phyloP scores from a whole-genome alignment of 108 stramenopile genomes.

The Cyclotella kingstonii region DNA sequence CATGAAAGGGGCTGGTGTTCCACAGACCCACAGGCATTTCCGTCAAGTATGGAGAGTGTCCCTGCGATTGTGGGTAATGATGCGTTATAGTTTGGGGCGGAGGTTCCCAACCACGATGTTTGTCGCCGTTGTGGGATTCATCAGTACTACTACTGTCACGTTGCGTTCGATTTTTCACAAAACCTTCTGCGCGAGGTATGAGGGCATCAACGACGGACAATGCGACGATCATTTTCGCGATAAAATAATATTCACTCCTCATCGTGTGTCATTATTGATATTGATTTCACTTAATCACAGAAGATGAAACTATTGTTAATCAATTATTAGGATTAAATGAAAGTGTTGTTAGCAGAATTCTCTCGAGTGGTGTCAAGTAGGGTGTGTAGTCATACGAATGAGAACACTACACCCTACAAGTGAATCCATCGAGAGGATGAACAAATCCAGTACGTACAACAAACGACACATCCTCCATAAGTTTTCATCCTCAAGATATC shows the following conservation, averaged over 20 bases:
- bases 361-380: too few relatives aligned
- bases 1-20: conserved; percentile 6
- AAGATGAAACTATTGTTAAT: too few relatives aligned
- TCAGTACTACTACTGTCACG: background rate
- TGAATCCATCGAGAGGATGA: too few relatives aligned
- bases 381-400: too few relatives aligned
- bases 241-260: conserved; percentile 15
- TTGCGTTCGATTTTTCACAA: conserved; percentile 9
- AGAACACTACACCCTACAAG: too few relatives aligned
- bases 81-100: background rate
- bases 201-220: conserved; percentile 27
- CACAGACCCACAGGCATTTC: conserved; percentile 10
- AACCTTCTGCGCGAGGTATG: conserved; percentile 22
- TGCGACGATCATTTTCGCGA: conserved; percentile 14
- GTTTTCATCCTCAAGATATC: too few relatives aligned
- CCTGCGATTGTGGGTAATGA: background rate
- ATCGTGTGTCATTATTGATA: background rate
- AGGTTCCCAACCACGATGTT: background rate
- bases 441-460: too few relatives aligned
- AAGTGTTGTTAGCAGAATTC: too few relatives aligned
- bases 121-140: background rate
- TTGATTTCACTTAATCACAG: too few relatives aligned
- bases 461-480: too few relatives aligned
- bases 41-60: conserved; percentile 2
- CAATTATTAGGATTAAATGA: too few relatives aligned